Base-by-base conservation (phyloP, 1,139 yeast species). In the Yamadazyma taylorii region DNA sequence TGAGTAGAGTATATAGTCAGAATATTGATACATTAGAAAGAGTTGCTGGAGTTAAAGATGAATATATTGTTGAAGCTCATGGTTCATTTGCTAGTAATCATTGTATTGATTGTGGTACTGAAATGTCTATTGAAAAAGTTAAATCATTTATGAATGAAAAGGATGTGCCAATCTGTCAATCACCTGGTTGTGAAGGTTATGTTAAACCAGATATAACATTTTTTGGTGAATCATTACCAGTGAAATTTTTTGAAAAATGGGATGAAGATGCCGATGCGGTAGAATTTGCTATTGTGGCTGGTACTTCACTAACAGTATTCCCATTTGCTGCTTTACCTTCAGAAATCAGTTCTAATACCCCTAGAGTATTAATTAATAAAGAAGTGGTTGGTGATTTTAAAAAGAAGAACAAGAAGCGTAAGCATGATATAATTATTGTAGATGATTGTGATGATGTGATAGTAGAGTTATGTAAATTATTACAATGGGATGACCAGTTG, bases 201-300 rank as follows among this genome's bases (percentile, higher is more conserved):
- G 89, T 92, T 24, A 90, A 90, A 53, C 98, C 97, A 0, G 94
- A 87, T 51, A 92, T 90, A 46, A 95, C 87, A 0, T 90, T 90
- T 52, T 90, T 89, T 62, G 97, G 97, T 1, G 97, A 90, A 59
- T 76, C 81, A 0, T 66, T 90, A 16, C 97, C 97, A 0, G 52
- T 50, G 1, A 63, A 66, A 39, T 86, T 89, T 53, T 89, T 85
- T 58, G 77, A 76, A 2, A 47, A 56, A 24, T 85, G 90, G 82
- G 87, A 82, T 3, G 68, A 73, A 13, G 96, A 88, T 51, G 44
- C 63, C 4, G 64, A 63, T 3, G 64, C 67, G 0, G 75, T 85
- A n/a, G 89, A 84, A 46, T 57, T 90, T 19, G 90, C 88, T 0
- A 78, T 90, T 19, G 88, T 92, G 2, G 96, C 96, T 0, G 98